These are phyloP conservation scores for Papiliotrema terrestris DNA, from an alignment of 1,284 basidiomycete genomes.

Conservation along the genomic window DNA sequence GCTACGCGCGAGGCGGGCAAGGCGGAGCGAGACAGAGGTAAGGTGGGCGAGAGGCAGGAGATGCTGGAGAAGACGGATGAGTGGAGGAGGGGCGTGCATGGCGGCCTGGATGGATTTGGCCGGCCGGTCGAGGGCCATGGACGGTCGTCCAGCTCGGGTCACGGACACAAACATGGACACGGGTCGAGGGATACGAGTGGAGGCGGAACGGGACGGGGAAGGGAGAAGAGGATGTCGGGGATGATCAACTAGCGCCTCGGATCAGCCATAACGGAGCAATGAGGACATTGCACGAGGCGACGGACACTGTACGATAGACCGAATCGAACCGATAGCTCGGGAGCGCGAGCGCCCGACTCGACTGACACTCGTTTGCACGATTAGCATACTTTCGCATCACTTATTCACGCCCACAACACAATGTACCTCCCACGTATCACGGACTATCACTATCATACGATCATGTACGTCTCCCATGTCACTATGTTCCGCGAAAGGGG, in stretches of 20 bases:
- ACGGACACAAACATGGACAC: not conserved
- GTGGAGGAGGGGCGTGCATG: slow-evolving; percentile 33
- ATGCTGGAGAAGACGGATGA: slow-evolving; percentile 26
- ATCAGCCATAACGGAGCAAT: too few relatives aligned
- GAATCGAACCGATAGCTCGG: too few relatives aligned
- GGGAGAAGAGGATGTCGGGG: not conserved
- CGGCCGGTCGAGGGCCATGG: not conserved
- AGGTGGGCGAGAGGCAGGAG: slow-evolving; percentile 12
- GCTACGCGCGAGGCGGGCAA: slow-evolving; percentile 10
- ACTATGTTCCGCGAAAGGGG: too few relatives aligned
- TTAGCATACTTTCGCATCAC: too few relatives aligned
- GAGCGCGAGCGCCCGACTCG: too few relatives aligned
- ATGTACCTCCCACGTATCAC: too few relatives aligned
- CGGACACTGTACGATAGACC: too few relatives aligned
- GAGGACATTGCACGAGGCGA: too few relatives aligned
- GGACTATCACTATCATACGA: too few relatives aligned
- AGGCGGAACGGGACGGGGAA: not conserved
- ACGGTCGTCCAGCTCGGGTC: not conserved
- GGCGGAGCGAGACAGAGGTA: slow-evolving; percentile 1
- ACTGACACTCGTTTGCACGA: too few relatives aligned
- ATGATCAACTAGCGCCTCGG: slow-evolving; percentile 1
- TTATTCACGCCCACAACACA: too few relatives aligned
- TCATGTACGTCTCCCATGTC: too few relatives aligned
- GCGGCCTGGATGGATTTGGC: slow-evolving; percentile 3
- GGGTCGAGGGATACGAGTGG: not conserved